Evolutionary conservation across 306 rosid genomes (phyloP), one percentile per base, ranked within the genome.

Genomic region (Hippophae rhamnoides): DNA sequence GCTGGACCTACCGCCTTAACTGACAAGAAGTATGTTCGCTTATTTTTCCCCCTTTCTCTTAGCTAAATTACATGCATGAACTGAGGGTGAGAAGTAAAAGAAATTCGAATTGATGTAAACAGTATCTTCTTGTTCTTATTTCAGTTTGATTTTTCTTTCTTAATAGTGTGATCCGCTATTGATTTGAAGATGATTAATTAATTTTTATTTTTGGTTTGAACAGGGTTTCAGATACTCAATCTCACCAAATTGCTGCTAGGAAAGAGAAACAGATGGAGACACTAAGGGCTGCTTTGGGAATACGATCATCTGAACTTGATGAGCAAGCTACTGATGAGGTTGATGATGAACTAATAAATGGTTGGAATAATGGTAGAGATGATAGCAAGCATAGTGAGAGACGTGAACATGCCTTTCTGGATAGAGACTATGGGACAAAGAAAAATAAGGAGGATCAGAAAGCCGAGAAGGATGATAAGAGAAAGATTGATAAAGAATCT

Each of bases 211-310:
- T 56, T 27, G 44, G 38, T 10, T 67, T 59, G 13, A 23, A 6
- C 70, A 93, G 99, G 80, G 52, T 86, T 69, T 78, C 89, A 6
- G 90, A 88, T 60, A 93, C 97, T 1, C 99, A 93, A 78, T 86
- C 85, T 14, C 99, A 93, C 70, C 99, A 93, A 70, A 77, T 93
- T 65, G 99, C 99, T 52, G 99, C 99, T 13, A 82, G 99, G 70
- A 93, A 93, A 67, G 97, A 93, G 79, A 89, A 76, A 61, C 99
- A 93, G 69, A 86, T 88, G 94, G 95, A 88, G 65, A 72, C 88
- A 7, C 68, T 93, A 57, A 93, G 89, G 78, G 89, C 86, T 63
- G 99, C 97, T 52, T 74, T 93, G 50, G 93, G 95, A 48, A 78
- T 89, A 43, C 54, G 51, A 26, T 56, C 84, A 10, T 46, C 83